Evolutionary conservation across 352 stramenopile genomes (phyloP), one percentile per base, ranked within the genome.

Genomic region (Phytophthora nicotianae): DNA sequence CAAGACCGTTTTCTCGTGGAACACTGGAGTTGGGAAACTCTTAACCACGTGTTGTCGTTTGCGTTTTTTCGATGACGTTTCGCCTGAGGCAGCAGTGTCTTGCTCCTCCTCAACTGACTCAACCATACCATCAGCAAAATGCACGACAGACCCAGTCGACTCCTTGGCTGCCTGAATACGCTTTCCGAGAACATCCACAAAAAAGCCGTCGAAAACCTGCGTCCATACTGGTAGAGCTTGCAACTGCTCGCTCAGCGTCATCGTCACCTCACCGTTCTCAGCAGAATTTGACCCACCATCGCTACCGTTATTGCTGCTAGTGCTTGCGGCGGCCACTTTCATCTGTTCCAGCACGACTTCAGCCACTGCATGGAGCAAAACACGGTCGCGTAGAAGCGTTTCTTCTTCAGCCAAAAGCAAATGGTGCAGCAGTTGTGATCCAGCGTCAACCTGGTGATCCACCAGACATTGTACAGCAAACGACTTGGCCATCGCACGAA

Each of bases 341-440:
- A 84, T 67, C 50, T 86, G 77, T 13, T 88, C 73, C 5, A 91
- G 52, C 32, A 86, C 54, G 11, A 89, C 68, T 58, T 91, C 81
- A 7, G 70, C 72, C 5, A 93, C 56, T n/a, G 81, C 70, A 70
- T 93, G 79, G 17, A 93, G 71, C n/a, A 92, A 81, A 7, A 90
- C 75, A 45, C 82, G 77, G 62, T 93, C 83, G 19, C 81, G 83
- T 11, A 90, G 66, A 29, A 93, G 50, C n/a, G 78, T 48, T 26
- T 89, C 79, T 23, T 88, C 81, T 41, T 93, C 85, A 4, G 85
- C 80, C 19, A 55, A 70, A 21, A 89, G 48, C 13, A 91, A 71
- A 43, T 81, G 74, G 23, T 82, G 74, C 35, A 93, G 68, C 13
- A 91, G 45, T 29, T 83, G 70, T 19, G 74, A 72, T 4, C 70